Base-by-base conservation (phyloP, 805 yeast species). In the Ogataea siamensis region DNA sequence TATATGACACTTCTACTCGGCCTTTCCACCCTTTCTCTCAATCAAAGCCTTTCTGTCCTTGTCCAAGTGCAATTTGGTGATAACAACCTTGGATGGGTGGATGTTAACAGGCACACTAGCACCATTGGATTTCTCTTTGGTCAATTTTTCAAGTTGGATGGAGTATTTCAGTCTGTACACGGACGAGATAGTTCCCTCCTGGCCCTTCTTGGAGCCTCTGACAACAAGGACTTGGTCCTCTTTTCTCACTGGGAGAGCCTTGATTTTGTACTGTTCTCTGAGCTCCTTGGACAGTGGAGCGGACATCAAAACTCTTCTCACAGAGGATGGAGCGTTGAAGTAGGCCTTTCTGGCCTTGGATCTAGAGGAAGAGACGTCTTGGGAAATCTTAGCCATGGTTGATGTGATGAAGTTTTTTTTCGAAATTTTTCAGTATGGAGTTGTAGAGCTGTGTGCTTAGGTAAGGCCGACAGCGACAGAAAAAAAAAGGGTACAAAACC, bases 321-420 rank as follows among this genome's bases (percentile, higher is more conserved):
- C 87, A 59, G 91, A 83, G 57, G 99, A 91, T 66, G 98, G 94
- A 61, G 99, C 94, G 65, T 77, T 78, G 91, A 93, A 93, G 84
- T 93, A 86, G 73, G 98, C 98, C 87, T 93, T 93, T 86, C 99
- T 89, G 73, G 97, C 80, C 84, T 93, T 93, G 74, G 95, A 85
- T 81, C 99, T 93, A 70, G 96, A 89, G 71, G 95, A 83, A 66
- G 99, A 88, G 73, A 93, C 98, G 96, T 93, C 96, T 55, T 58
- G 58, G 40, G 63, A 59, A 53, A 58, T 48, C 58, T 59, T 59
- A 56, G 64, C 64, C 64, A 59, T 59, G 40, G 37, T 38, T 38
- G 37, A 16, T 32, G 24, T 17, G 22, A 21, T 24, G 23, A 27
- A 19, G 28, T 19, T 38, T 33, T 32, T 32, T 38, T 28, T 28